Evolutionary conservation across 75 land plant species (phyloP), one percentile per base, ranked within the genome.

Genomic region (Ceratopteris richardii): DNA sequence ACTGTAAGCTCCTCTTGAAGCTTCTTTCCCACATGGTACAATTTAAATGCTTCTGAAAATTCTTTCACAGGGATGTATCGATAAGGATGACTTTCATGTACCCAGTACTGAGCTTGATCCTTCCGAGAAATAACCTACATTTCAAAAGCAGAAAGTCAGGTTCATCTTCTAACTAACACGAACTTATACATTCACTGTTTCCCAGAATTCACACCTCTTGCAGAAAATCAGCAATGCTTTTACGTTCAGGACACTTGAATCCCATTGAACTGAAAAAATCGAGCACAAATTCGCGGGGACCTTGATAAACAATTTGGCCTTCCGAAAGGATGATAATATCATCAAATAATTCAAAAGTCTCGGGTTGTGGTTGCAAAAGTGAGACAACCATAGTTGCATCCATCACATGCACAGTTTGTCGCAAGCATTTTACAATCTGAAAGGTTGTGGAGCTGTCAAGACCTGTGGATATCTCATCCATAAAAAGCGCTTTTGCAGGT

Each of bases 31-130:
- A 82, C 48, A 43, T 73, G 72, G 51, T 80, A 92, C 9, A 72
- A 62, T 0, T 68, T 42, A 63, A 88, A 87, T 21, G 43, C 44
- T 20, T 77, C 51, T 17, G 67, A 72, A 66, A 92, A 87, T 22
- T 82, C 85, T 6, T 68, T n/a, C 11, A 72, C 86, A 14, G 93
- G 50, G 19, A 92, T 56, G 40, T 72, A 92, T 13, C 44, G 52
- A 29, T 87, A 84, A 21, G 83, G 74, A 44, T 71, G 58, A 12
- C 64, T 44, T 44, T 63, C 73, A 51, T 67, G 70, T 7, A n/a
- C 54, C 94, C 97, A 92, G 51, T 88, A 92, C 31, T 92, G 97
- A 26, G 77, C 80, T 71, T 92, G 97, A 43, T 92, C 97, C 53
- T 84, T 92, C 44, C 61, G 73, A 46, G 97, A 92, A 24, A 83